Evolutionary conservation across 208 protist genomes (phyloP).

Genomic region (Crithidia expoeki): DNA sequence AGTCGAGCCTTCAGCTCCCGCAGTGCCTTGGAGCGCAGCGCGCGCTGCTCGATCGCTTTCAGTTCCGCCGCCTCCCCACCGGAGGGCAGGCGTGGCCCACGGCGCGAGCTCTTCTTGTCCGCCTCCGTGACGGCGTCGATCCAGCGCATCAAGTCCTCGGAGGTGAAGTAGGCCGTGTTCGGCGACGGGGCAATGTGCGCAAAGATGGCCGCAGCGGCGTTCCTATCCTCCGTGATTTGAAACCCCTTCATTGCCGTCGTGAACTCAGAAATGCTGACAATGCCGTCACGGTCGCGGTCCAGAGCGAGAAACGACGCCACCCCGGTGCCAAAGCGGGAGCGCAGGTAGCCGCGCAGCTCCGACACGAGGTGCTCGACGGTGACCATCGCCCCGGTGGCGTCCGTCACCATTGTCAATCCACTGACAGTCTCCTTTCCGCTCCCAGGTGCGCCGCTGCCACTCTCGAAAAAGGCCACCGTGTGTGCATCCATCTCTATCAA

Average conservation of each 20-base stretch:
- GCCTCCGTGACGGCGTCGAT: conserved; percentile 52
- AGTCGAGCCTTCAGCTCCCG: conserved; percentile 62
- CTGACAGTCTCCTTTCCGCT: neutral
- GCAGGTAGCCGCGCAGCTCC: conserved; percentile 70
- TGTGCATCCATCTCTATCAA: conserved; percentile 81
- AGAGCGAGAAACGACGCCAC: conserved; percentile 85
- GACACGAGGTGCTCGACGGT: conserved; percentile 58
- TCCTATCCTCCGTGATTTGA: conserved; percentile 75
- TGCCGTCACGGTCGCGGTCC: conserved; percentile 84
- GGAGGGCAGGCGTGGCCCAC: conserved; percentile 17
- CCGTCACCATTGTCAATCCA: conserved; percentile 26
- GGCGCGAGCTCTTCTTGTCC: conserved; percentile 18
- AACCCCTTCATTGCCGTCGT: conserved; percentile 58
- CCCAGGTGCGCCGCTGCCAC: conserved; percentile 39
- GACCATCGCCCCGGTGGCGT: conserved; percentile 35
- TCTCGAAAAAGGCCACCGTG: conserved; percentile 70
- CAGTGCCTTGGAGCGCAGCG: conserved; percentile 54
- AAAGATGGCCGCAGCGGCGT: conserved; percentile 63
- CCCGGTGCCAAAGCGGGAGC: conserved; percentile 70
- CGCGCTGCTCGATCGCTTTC: conserved; percentile 49
- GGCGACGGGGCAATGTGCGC: conserved; percentile 47
- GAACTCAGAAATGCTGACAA: conserved; percentile 80
- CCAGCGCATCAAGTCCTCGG: conserved; percentile 76
- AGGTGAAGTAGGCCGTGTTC: conserved; percentile 70
- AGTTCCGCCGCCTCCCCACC: conserved; percentile 45